A percentile compares a stretch with the other conserved stretches of the same genome.
Conservation (phyloP, 192 early-diverging fungal species). For the Coemansia sp. region DNA sequence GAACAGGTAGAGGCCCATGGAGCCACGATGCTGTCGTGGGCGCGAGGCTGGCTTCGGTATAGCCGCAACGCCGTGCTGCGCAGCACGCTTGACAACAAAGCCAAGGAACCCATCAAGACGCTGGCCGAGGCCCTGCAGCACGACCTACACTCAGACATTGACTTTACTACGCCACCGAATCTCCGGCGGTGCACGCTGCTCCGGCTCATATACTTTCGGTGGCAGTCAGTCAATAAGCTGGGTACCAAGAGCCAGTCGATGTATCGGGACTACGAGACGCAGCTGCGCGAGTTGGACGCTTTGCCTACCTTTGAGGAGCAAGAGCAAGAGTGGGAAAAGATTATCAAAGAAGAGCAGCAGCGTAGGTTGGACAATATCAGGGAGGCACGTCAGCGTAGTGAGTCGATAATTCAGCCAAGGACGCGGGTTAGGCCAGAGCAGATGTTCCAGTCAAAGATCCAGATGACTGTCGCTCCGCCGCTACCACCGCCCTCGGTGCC, state of each 20-base stretch:
- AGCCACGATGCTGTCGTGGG: slow-evolving; percentile 47
- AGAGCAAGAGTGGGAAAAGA: slow-evolving; percentile 33
- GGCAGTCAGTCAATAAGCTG: slow-evolving; percentile 42
- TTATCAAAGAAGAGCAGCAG: slow-evolving; percentile 33
- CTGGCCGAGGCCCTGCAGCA: slow-evolving; percentile 51
- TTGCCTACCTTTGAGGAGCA: slow-evolving; percentile 30
- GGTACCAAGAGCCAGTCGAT: slow-evolving; percentile 51
- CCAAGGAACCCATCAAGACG: slow-evolving; percentile 20
- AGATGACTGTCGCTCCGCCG: background rate
- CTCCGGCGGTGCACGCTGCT: slow-evolving; percentile 40
- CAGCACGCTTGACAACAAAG: slow-evolving; percentile 40
- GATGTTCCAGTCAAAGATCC: slow-evolving; percentile 6
- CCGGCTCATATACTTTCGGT: slow-evolving; percentile 42
- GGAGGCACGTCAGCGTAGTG: slow-evolving; percentile 23
- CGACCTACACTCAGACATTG: slow-evolving; percentile 9
- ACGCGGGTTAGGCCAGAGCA: slow-evolving; percentile 4
- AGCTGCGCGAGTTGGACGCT: slow-evolving; percentile 43
- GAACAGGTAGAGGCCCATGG: slow-evolving; percentile 41
- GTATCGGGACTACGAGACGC: slow-evolving; percentile 47
- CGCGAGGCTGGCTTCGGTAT: slow-evolving; percentile 53
- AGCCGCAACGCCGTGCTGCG: slow-evolving; percentile 50
- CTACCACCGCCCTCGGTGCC: background rate
- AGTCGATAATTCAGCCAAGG: slow-evolving; percentile 14
- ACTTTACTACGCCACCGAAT: slow-evolving; percentile 18
- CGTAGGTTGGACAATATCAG: slow-evolving; percentile 32